Evolutionary conservation across 2,329 filamentous ascomycete species (phyloP).

Genomic region (Hirsutella minnesotensis): DNA sequence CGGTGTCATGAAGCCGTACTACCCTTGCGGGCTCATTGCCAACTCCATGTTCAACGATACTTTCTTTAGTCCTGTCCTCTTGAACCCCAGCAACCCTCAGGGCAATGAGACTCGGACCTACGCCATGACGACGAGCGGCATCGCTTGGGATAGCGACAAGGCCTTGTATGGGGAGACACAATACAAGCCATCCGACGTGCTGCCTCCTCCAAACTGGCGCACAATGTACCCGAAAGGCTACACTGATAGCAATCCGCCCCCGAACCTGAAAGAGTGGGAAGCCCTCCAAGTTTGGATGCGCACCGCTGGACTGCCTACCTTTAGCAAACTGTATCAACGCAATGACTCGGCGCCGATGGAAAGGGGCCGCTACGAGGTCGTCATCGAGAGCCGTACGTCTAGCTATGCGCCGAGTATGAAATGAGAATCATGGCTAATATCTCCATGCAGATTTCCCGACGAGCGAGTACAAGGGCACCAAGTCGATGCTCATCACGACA

Average conservation of each 20-base stretch:
- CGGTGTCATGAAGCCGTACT: conserved; percentile 57
- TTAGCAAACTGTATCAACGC: conserved; percentile 83
- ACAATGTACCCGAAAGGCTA: conserved; percentile 61
- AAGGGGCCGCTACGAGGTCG: conserved; percentile 61
- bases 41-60: conserved; percentile 97
- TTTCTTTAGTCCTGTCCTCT: conserved; percentile 52
- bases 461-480: conserved; percentile 68
- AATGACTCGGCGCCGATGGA: conserved; percentile 62
- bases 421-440: not conserved
- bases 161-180: conserved; percentile 62
- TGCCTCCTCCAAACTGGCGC: conserved; percentile 81
- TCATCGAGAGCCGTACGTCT: conserved; percentile 66
- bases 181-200: conserved; percentile 53
- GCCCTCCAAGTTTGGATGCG: conserved; percentile 98
- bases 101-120: conserved; percentile 41
- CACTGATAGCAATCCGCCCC: conserved; percentile 49
- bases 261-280: conserved; percentile 63
- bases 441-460: conserved; percentile 62
- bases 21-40: conserved; percentile 90
- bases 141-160: conserved; percentile 78
- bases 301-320: conserved; percentile 83
- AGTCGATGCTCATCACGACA: conserved; percentile 81
- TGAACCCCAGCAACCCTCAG: conserved; percentile 31
- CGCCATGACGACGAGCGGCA: conserved; percentile 64
- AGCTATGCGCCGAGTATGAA: not conserved